Evolutionary conservation across 2,329 filamentous ascomycete species (phyloP).

Genomic region (Triangularia verruculosa): DNA sequence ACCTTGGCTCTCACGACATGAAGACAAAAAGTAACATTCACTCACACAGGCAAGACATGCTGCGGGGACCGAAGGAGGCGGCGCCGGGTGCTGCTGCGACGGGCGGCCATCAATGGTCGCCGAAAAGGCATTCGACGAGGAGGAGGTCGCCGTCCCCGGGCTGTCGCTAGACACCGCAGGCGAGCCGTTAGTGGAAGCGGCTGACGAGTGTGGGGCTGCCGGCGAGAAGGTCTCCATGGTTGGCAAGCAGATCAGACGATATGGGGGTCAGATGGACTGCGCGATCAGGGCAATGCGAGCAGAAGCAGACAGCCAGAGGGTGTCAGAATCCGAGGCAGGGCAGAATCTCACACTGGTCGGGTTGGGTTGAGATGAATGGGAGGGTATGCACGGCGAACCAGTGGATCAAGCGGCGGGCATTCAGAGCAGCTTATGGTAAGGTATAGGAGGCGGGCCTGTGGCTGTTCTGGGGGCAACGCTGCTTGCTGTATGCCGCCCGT

Average conservation of each 20-base stretch:
- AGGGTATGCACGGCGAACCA: constrained; percentile 4
- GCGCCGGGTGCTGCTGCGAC: constrained; percentile 17
- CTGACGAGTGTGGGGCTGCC: constrained; percentile 26
- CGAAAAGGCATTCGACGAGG: constrained; percentile 20
- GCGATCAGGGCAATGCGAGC: background rate
- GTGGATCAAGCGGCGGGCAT: background rate
- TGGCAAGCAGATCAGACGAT: constrained; percentile 25
- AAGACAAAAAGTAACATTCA: constrained; percentile 6
- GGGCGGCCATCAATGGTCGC: constrained; percentile 26
- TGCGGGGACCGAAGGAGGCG: constrained; percentile 38
- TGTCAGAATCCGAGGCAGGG: background rate
- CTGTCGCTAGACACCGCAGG: constrained; percentile 28
- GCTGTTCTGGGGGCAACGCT: background rate
- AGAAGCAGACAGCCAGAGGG: background rate
- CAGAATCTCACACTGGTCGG: constrained; percentile 1
- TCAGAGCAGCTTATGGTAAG: background rate
- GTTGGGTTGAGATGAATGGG: constrained; percentile 1
- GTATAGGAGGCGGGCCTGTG: background rate
- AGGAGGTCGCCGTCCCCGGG: constrained; percentile 29
- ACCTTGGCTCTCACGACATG: constrained; percentile 12
- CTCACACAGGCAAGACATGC: constrained; percentile 57
- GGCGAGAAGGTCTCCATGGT: constrained; percentile 29
- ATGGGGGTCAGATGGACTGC: constrained; percentile 1
- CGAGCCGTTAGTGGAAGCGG: constrained; percentile 27
- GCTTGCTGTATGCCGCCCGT: background rate